Evolutionary conservation across 1,284 basidiomycete species (phyloP).

Genomic region (Gymnopus androsaceus): DNA sequence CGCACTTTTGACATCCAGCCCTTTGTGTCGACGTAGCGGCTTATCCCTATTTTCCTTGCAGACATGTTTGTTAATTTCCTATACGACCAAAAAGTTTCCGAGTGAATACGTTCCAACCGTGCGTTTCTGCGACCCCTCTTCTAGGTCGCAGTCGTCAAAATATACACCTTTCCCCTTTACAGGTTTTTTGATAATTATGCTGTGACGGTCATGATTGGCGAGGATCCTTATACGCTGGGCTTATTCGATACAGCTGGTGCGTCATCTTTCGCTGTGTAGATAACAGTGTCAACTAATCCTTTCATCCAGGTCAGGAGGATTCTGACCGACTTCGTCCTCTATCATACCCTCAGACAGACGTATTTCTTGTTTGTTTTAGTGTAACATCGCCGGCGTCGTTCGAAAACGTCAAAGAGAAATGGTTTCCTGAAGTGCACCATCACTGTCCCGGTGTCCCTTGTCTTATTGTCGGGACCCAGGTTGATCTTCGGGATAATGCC

Average conservation of each 20-base stretch:
- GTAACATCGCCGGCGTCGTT: conserved; percentile 98
- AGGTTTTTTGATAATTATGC: conserved; percentile 98
- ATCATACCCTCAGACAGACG: conserved; percentile 99
- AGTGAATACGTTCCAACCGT: conserved; percentile 99
- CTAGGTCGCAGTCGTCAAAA: conserved; percentile 21
- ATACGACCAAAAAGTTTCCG: conserved; percentile 99
- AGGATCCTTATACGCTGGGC: conserved; percentile 98
- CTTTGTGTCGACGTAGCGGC: conserved; percentile 17
- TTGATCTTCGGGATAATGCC: conserved; percentile 94
- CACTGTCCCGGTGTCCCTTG: conserved; percentile 99
- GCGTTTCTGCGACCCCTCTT: conserved; percentile 40
- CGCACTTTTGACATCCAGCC: conserved; percentile 36
- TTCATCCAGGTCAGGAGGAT: conserved; percentile 90
- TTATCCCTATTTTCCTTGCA: conserved; percentile 37
- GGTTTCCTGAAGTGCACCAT: conserved; percentile 99
- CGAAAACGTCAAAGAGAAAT: conserved; percentile 99
- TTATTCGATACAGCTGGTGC: conserved; percentile 97
- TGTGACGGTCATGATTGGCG: conserved; percentile 99
- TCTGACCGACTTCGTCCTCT: conserved; percentile 98
- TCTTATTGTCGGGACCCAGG: conserved; percentile 98
- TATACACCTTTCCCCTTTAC: conserved; percentile 27
- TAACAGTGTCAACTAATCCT: conserved; percentile 7
- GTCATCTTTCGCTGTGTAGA: conserved; percentile 21
- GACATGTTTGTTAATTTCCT: conserved; percentile 99
- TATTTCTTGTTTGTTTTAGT: conserved; percentile 99